Evolutionary conservation across 2,329 filamentous ascomycete species (phyloP), one percentile per base, ranked within the genome.

Genomic region (Incumbomyces delicatus): DNA sequence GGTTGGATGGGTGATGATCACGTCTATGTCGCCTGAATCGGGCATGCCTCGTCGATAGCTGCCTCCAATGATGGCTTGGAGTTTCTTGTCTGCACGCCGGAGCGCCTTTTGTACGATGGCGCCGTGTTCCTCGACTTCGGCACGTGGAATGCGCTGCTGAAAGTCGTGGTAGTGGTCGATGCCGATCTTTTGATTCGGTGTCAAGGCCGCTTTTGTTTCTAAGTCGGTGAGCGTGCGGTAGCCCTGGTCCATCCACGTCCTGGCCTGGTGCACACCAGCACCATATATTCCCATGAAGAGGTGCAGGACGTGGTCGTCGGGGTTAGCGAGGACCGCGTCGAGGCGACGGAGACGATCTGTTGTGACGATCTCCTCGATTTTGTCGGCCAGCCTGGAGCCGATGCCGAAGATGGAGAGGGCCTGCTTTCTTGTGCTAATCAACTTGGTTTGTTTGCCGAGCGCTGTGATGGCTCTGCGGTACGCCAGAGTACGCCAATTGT

Each of bases 301-400:
- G 48, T 81, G 77, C 1, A 94, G 66, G 0, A 78, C 65, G 13
- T 72, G 65, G 52, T 87, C 79, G n/a, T 73, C 70, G 0, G 83
- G 77, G 39, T 94, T 83, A 2, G 72, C 65, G 46, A 76, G 75
- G 0, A 84, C 78, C 56, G 81, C 78, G 30, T 94, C 83, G 0
- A 95, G 73, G 32, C 83, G 76, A 35, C 76, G 76, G 1, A 95
- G 74, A 20, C 73, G 72, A 57, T 87, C 76, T 0, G 87, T 95
- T 33, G 73, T 72, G 2, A 80, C 85, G 36, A 95, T 94, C 60
- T 95, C 90, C 57, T 92, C 86, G 52, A 96, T 92, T 63, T 95
- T 95, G 20, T 76, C 71, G 0, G 88, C 88, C 1, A 95, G 68
- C 1, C 85, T 76, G 10, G 71, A 58, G 6, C 89, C 89, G 31